phyloP scores from a whole-genome alignment of 805 yeast species.

The Candida hungchunana region DNA sequence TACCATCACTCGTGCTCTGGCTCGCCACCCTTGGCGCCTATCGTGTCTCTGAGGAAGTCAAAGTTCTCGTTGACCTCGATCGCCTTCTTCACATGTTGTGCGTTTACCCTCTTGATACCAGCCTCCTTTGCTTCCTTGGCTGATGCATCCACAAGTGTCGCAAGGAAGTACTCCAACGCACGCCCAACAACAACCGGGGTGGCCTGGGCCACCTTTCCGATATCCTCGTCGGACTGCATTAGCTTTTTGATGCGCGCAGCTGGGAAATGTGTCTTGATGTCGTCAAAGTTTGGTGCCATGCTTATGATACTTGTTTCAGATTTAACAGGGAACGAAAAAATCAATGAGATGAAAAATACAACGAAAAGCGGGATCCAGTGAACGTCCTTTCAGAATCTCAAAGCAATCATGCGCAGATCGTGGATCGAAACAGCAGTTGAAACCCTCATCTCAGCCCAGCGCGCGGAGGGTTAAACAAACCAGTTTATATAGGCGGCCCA shows the following conservation, averaged over 20 bases:
- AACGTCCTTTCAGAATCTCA: background rate
- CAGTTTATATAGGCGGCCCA: constrained; percentile 8
- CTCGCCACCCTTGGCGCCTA: constrained; percentile 25
- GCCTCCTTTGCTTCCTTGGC: constrained; percentile 69
- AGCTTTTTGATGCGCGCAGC: constrained; percentile 92
- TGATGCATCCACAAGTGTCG: constrained; percentile 81
- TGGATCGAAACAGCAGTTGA: background rate
- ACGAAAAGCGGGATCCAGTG: no score
- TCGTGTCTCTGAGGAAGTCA: constrained; percentile 77
- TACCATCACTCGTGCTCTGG: constrained; percentile 5
- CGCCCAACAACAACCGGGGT: constrained; percentile 98
- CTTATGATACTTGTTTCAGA: background rate
- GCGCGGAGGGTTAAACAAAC: constrained; percentile 10
- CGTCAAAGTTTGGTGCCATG: constrained; percentile 28
- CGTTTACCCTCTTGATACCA: constrained; percentile 77
- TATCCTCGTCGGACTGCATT: constrained; percentile 97
- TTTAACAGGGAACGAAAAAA: background rate
- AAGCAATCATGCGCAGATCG: background rate
- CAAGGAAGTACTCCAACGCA: constrained; percentile 88
- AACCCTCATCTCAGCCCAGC: background rate
- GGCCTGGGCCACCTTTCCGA: constrained; percentile 97
- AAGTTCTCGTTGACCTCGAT: constrained; percentile 84
- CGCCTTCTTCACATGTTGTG: constrained; percentile 79
- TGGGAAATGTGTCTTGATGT: constrained; percentile 78
- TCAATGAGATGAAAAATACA: no score